Conservation (phyloP, 2,329 filamentous ascomycete species). For the Fusarium tricinctum region DNA sequence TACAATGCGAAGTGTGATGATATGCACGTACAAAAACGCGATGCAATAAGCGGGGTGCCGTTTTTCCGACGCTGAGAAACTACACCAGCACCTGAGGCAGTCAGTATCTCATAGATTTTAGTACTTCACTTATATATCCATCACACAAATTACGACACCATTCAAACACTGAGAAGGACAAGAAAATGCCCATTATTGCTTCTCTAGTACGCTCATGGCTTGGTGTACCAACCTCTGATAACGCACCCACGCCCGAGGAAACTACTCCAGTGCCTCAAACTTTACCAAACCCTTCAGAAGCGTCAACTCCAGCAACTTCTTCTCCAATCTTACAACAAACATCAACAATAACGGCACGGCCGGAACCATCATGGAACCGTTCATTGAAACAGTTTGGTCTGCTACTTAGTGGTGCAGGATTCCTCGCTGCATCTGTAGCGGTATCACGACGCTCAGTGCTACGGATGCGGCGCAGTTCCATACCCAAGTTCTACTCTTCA, state of each 20-base stretch:
- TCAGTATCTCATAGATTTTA: slow-evolving; percentile 9
- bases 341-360: slow-evolving; percentile 1
- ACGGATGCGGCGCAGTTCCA: slow-evolving; percentile 70
- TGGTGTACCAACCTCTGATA: slow-evolving; percentile 35
- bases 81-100: slow-evolving; percentile 1
- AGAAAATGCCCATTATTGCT: slow-evolving; percentile 15
- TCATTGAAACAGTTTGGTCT: slow-evolving; percentile 73
- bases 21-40: slow-evolving; percentile 6
- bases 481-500: slow-evolving; percentile 80
- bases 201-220: slow-evolving; percentile 41
- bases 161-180: not conserved
- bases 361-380: slow-evolving; percentile 58
- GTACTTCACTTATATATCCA: slow-evolving; percentile 8
- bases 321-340: slow-evolving; percentile 4
- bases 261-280: slow-evolving; percentile 34
- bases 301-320: slow-evolving; percentile 2
- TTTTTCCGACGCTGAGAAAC: slow-evolving; percentile 6
- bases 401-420: slow-evolving; percentile 80
- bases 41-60: slow-evolving; percentile 33
- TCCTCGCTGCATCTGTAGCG: slow-evolving; percentile 78
- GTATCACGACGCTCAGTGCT: slow-evolving; percentile 79
- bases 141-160: not conserved
- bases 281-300: slow-evolving; percentile 4
- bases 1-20: not conserved
- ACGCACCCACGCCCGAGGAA: slow-evolving; percentile 18